These are phyloP conservation scores for Cicer cuneatum DNA, from an alignment of 306 rosid genomes.

Conservation along the genomic window DNA sequence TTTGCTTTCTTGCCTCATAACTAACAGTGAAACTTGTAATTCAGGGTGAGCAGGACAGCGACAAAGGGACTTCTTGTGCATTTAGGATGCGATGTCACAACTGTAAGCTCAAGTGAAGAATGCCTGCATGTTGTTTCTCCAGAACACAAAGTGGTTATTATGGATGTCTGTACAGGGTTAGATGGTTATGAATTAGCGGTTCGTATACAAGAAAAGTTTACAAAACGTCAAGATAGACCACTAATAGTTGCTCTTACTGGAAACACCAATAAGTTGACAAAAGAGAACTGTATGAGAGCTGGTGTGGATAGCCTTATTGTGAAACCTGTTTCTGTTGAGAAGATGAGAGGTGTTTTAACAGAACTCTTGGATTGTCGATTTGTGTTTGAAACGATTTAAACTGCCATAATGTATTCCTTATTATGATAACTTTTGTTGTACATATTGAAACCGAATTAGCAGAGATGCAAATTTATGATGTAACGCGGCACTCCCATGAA, in stretches of 20 bases:
- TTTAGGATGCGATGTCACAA: conserved; percentile 83
- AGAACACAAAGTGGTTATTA: conserved; percentile 76
- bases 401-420: conserved; percentile 27
- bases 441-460: conserved; percentile 43
- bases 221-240: conserved; percentile 72
- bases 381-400: conserved; percentile 66
- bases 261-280: conserved; percentile 69
- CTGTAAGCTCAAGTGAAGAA: conserved; percentile 71
- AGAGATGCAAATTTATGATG: conserved; percentile 42
- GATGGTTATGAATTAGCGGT: conserved; percentile 72
- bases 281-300: conserved; percentile 80
- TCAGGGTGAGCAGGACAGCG: conserved; percentile 83
- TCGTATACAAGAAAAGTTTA: conserved; percentile 68
- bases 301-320: conserved; percentile 83
- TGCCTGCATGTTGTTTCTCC: conserved; percentile 65
- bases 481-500: conserved; percentile 21
- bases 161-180: conserved; percentile 75
- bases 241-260: conserved; percentile 80
- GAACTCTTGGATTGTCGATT: conserved; percentile 78
- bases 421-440: conserved; percentile 41
- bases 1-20: not conserved
- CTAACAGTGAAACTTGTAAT: conserved; percentile 38
- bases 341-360: conserved; percentile 76
- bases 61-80: conserved; percentile 89
- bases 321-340: conserved; percentile 90